Evolutionary conservation across 2,329 filamentous ascomycete species (phyloP), one percentile per base, ranked within the genome.

Genomic region (Bipolaris victoriae): DNA sequence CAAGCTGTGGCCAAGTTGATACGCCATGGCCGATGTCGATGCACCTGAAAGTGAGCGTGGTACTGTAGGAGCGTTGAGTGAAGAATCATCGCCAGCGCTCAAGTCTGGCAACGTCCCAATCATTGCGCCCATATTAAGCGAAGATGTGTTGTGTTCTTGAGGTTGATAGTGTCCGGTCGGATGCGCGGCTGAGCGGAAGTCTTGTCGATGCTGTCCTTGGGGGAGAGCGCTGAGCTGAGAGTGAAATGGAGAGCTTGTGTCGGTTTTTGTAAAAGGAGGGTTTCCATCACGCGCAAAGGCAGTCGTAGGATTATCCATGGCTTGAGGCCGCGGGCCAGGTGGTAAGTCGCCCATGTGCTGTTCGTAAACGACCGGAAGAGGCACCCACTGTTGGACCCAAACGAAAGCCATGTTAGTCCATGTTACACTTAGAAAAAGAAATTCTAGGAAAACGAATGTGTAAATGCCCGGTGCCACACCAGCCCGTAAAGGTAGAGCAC

Each of bases 301-400:
- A 55, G 69, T 60, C 66, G 68, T 63, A 33, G 68, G 63, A 60
- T 60, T 62, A 57, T 73, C 73, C 64, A 72, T 63, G 52, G 70
- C 55, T 55, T 71, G 73, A 39, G 66, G 60, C 63, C 64, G 66
- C 35, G 69, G 59, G 41, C 68, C 68, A 55, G 66, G 59, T 52
- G 75, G 71, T 67, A 75, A 29, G 63, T 79, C 76, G 52, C 76
- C 76, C 77, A 79, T 78, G 60, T 69, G 71, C 61, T 72, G 69
- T 57, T 77, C 73, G 60, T 72, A 67, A 62, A 77, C 61, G 60
- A 78, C 56, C 46, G 76, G 76, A 68, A 78, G 67, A 57, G 76
- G 70, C 56, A 78, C 64, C 77, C 77, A 78, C 74, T 78, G 76
- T 59, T 78, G 76, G 58, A 78, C 64, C 76, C 75, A 78, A 66